Evolutionary conservation across 2,329 filamentous ascomycete species (phyloP).

Genomic region (Emergomyces africanus): DNA sequence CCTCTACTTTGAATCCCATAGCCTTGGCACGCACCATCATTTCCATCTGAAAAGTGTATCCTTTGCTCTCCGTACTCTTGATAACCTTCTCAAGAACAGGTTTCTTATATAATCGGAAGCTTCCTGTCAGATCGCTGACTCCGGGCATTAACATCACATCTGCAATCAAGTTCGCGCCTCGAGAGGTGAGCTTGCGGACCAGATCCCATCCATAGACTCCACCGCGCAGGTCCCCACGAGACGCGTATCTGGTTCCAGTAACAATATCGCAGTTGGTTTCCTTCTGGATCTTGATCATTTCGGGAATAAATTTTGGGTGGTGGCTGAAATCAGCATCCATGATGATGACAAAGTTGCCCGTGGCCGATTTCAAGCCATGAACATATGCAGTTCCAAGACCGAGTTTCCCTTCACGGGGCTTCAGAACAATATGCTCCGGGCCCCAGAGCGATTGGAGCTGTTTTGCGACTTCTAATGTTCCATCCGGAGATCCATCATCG

Average conservation of each 20-base stretch:
- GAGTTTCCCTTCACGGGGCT: slow-evolving; percentile 84
- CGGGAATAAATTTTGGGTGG: slow-evolving; percentile 96
- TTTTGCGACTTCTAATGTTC: slow-evolving; percentile 78
- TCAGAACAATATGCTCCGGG: slow-evolving; percentile 62
- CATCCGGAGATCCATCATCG: slow-evolving; percentile 94
- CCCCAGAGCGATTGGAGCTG: slow-evolving; percentile 82
- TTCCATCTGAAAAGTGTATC: slow-evolving; percentile 99
- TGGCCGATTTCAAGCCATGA: slow-evolving; percentile 79
- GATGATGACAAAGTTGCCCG: slow-evolving; percentile 95
- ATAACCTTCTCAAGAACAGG: slow-evolving; percentile 82
- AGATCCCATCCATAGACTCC: slow-evolving; percentile 97
- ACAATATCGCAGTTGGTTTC: slow-evolving; percentile 83
- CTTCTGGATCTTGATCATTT: slow-evolving; percentile 78
- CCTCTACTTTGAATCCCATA: slow-evolving; percentile 85
- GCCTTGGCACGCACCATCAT: slow-evolving; percentile 97
- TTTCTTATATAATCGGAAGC: slow-evolving; percentile 91
- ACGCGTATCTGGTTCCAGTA: slow-evolving; percentile 88
- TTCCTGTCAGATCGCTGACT: slow-evolving; percentile 90
- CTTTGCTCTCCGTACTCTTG: slow-evolving; percentile 80
- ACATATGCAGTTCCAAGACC: slow-evolving; percentile 96
- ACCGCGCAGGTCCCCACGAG: slow-evolving; percentile 46
- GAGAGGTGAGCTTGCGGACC: slow-evolving; percentile 60
- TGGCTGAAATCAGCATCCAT: slow-evolving; percentile 99
- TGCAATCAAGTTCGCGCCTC: slow-evolving; percentile 83
- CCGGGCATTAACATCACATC: slow-evolving; percentile 88